Base-by-base conservation (phyloP, 2,329 filamentous ascomycete genomes). In the Colletotrichum tropicale region DNA sequence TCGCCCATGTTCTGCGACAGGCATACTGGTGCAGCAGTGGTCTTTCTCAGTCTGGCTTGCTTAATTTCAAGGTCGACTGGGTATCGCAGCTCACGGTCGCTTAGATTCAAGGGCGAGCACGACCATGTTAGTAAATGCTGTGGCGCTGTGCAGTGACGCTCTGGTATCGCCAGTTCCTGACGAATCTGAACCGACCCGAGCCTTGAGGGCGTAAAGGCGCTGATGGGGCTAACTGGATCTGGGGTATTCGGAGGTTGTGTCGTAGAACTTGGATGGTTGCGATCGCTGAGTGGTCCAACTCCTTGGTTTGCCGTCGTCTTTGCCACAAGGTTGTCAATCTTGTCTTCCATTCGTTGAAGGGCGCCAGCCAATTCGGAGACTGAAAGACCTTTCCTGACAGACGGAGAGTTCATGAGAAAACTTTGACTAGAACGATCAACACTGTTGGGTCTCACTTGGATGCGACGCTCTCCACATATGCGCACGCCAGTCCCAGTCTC, bases 401-500 rank as follows among this genome's bases (percentile, higher is more conserved):
- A 48, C 18, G 38, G 5, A n/a, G 5, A n/a, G 2, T 43, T 1
- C 38, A n/a, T 48, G 38, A 48, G 38, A 48, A 48, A 12, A n/a
- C 18, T 48, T n/a, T 10, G 6, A 48, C 18, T n/a, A n/a, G 18
- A 48, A 48, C 10, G 38, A n/a, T n/a, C 38, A 28, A 55, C 56
- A 8, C 21, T 69, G 43, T 56, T 21, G 15, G 70, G 24, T 56
- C 71, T 13, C 24, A 74, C 66, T 74, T 69, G 58, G 55, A 64
- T 6, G 58, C 60, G 21, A 74, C 71, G 18, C 55, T 70, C n/a
- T 74, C 71, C 28, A 64, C 52, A 24, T 68, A 76, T 16, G 48
- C 28, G 61, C 73, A 76, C 15, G 43, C 64, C n/a, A 76, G 30
- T 16, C 64, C 64, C 12, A 76, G 64, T 30, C 73, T 60, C 12